Evolutionary conservation across 2,329 filamentous ascomycete species (phyloP).

Genomic region (Didymella pinodella): DNA sequence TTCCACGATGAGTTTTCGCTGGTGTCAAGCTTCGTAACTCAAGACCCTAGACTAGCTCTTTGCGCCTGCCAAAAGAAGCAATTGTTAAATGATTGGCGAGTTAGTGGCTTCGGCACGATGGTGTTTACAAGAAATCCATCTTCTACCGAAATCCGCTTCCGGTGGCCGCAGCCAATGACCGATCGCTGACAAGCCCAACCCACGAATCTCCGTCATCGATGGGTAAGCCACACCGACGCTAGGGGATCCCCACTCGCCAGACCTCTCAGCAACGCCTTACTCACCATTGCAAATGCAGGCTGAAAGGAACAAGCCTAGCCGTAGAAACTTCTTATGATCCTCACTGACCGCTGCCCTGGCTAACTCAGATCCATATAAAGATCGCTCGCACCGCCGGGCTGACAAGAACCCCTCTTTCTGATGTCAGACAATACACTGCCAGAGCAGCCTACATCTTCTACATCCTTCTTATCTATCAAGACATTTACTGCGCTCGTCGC

Average conservation of each 20-base stretch:
- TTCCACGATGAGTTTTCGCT: not conserved
- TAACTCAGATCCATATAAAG: slow-evolving; percentile 41
- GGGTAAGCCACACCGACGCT: slow-evolving; percentile 34
- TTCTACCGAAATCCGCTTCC: slow-evolving; percentile 6
- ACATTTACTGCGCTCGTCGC: slow-evolving; percentile 42
- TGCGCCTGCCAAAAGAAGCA: slow-evolving; percentile 4
- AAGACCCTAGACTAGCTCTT: slow-evolving; percentile 2
- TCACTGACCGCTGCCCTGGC: slow-evolving; percentile 29
- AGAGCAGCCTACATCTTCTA: slow-evolving; percentile 27
- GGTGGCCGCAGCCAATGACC: slow-evolving; percentile 33
- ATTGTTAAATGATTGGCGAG: slow-evolving; percentile 3
- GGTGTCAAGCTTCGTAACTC: not conserved
- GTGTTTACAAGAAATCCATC: slow-evolving; percentile 12
- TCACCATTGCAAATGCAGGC: slow-evolving; percentile 47
- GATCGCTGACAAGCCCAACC: slow-evolving; percentile 25
- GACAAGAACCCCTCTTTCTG: slow-evolving; percentile 25
- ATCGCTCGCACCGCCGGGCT: slow-evolving; percentile 14
- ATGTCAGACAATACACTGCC: slow-evolving; percentile 42
- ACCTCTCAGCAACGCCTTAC: slow-evolving; percentile 38
- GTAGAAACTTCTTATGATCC: slow-evolving; percentile 35
- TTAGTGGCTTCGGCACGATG: slow-evolving; percentile 13
- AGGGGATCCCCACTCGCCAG: slow-evolving; percentile 19
- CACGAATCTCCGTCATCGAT: slow-evolving; percentile 41
- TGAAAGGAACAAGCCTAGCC: slow-evolving; percentile 25
- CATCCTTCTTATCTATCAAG: slow-evolving; percentile 33